A percentile compares a stretch with the other conserved stretches of the same genome.
Evolutionary conservation across 2,329 filamentous ascomycete species (phyloP).

Genomic region (Sclerotinia nivalis): DNA sequence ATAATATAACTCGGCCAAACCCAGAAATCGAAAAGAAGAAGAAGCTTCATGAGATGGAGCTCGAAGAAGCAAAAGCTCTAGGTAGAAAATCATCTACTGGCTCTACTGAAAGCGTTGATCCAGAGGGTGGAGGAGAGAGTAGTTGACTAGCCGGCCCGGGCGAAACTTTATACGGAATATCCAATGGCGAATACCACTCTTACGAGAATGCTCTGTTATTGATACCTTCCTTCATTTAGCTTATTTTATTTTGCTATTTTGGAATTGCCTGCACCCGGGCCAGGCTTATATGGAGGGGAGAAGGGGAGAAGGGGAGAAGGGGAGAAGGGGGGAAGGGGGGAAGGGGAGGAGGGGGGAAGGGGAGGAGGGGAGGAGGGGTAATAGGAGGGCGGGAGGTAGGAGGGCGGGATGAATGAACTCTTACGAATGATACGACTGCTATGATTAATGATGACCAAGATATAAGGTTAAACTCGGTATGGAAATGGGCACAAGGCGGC

Average conservation of each 20-base stretch:
- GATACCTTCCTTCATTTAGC: constrained; percentile 24
- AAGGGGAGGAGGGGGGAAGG: no score
- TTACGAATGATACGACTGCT: constrained; percentile 1
- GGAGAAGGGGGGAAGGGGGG: neutral
- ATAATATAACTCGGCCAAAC: constrained; percentile 24
- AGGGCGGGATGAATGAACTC: neutral
- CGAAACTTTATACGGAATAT: constrained; percentile 19
- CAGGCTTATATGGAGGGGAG: neutral
- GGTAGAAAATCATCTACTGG: constrained; percentile 32
- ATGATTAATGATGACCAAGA: constrained; percentile 10
- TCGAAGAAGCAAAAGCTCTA: constrained; percentile 57
- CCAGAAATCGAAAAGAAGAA: constrained; percentile 47
- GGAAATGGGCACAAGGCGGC: neutral
- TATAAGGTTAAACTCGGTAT: constrained; percentile 1
- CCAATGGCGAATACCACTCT: constrained; percentile 22
- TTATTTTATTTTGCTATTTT: constrained; percentile 2
- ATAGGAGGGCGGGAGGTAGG: no score
- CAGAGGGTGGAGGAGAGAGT: constrained; percentile 9
- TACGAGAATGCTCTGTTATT: constrained; percentile 23
- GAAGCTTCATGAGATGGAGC: constrained; percentile 60
- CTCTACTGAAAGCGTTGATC: constrained; percentile 25
- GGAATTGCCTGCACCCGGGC: constrained; percentile 7
- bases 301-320: no score
- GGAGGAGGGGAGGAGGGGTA: neutral
- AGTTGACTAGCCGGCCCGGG: constrained; percentile 23